phyloP scores from a whole-genome alignment of 257 asterid genomes.

The Prunella vulgaris region DNA sequence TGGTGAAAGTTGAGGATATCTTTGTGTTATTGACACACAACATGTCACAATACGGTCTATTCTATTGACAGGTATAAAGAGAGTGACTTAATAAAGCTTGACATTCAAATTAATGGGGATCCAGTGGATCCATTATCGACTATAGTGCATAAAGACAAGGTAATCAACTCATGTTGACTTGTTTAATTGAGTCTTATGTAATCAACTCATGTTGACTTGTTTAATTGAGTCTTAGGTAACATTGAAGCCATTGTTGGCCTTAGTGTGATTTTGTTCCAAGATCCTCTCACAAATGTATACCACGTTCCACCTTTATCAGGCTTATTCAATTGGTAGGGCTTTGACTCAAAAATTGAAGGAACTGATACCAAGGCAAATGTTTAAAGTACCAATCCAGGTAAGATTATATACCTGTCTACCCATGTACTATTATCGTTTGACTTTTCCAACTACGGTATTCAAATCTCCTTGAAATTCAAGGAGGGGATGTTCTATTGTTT shows the following conservation, averaged over 20 bases:
- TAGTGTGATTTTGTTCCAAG: not conserved
- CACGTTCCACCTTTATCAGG: slow-evolving; percentile 41
- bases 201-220: slow-evolving; percentile 7
- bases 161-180: slow-evolving; percentile 22
- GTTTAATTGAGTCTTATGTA: slow-evolving; percentile 4
- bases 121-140: slow-evolving; percentile 97
- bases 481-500: not conserved
- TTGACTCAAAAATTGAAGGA: slow-evolving; percentile 95
- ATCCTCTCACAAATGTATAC: not conserved
- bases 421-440: not conserved
- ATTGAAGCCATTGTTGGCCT: not conserved
- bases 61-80: slow-evolving; percentile 62
- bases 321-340: slow-evolving; percentile 96
- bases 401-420: not conserved
- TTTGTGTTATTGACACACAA: not conserved
- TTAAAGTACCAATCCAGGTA: slow-evolving; percentile 99
- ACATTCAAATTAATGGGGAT: slow-evolving; percentile 87
- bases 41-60: slow-evolving; percentile 9
- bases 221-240: not conserved
- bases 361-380: slow-evolving; percentile 96
- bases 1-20: not conserved
- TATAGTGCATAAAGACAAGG: slow-evolving; percentile 98
- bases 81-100: slow-evolving; percentile 91
- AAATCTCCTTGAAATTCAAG: not conserved
- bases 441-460: not conserved